Percentiles rank a stretch among this genome's conserved stretches.
These are phyloP conservation scores for Capronia epimyces DNA, from an alignment of 2,329 filamentous ascomycete genomes.

Conservation along the genomic window DNA sequence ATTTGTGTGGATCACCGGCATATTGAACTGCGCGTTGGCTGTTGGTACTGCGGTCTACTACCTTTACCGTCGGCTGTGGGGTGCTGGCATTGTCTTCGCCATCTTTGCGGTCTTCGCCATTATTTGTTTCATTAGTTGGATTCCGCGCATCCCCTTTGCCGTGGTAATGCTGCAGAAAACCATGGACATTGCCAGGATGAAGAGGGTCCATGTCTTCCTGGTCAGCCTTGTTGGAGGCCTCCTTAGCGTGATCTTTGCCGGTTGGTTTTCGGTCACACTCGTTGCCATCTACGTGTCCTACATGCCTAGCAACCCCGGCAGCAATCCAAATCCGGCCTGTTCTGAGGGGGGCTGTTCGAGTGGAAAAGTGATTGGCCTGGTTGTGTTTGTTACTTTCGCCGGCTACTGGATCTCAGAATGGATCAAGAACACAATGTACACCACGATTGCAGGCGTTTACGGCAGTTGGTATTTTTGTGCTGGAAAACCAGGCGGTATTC, in stretches of 20 bases:
- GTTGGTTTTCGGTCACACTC: conserved; percentile 81
- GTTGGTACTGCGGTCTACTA: conserved; percentile 86
- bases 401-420: conserved; percentile 93
- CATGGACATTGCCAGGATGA: conserved; percentile 72
- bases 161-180: conserved; percentile 81
- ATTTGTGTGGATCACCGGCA: conserved; percentile 88
- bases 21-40: conserved; percentile 77
- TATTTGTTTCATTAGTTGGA: conserved; percentile 84
- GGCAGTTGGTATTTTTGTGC: conserved; percentile 86
- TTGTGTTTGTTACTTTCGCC: conserved; percentile 84
- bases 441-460: conserved; percentile 80
- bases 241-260: conserved; percentile 66
- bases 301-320: conserved; percentile 52
- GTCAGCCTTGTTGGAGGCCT: conserved; percentile 81
- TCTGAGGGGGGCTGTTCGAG: conserved; percentile 56
- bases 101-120: conserved; percentile 74
- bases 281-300: conserved; percentile 83
- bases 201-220: conserved; percentile 77
- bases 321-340: conserved; percentile 50
- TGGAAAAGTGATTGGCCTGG: conserved; percentile 73
- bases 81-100: conserved; percentile 80
- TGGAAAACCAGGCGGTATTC: conserved; percentile 58
- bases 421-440: conserved; percentile 89
- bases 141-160: conserved; percentile 81
- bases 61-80: conserved; percentile 68